Evolutionary conservation across 2,329 filamentous ascomycete genomes (phyloP).

Genomic region (Colletotrichum sp.): DNA sequence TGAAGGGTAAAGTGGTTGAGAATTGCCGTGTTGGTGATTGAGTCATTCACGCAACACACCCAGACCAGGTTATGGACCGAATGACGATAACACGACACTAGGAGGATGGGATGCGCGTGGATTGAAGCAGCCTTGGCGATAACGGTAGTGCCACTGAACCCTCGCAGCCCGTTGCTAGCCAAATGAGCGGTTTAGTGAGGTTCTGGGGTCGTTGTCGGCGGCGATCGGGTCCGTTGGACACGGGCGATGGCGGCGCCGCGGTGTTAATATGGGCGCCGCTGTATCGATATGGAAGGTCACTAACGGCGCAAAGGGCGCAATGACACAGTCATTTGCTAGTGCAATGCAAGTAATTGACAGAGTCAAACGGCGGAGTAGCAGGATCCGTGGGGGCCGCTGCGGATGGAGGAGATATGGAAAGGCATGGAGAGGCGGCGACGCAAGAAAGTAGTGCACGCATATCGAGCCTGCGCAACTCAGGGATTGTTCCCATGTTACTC

Average conservation of each 20-base stretch:
- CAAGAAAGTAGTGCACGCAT: neutral
- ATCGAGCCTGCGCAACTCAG: neutral
- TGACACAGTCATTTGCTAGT: neutral
- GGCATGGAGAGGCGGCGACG: neutral
- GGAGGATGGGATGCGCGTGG: neutral
- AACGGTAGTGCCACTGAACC: neutral
- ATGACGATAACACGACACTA: neutral
- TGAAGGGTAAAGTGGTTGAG: neutral
- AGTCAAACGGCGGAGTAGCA: neutral
- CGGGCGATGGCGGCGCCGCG: neutral
- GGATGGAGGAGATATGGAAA: neutral
- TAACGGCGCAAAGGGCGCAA: neutral
- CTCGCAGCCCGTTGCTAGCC: neutral
- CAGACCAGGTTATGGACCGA: neutral
- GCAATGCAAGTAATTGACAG: neutral
- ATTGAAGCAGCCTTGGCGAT: neutral
- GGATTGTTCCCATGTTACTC: neutral
- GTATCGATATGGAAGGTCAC: neutral
- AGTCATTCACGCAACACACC: constrained; percentile 6
- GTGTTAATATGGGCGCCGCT: neutral
- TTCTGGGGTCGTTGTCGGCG: neutral
- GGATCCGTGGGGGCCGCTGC: neutral
- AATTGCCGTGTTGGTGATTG: neutral
- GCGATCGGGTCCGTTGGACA: neutral
- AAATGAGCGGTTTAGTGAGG: neutral